These are phyloP conservation scores for Tubosaeta sp. DNA, from an alignment of 768 basidiomycete genomes.

Conservation along the genomic window DNA sequence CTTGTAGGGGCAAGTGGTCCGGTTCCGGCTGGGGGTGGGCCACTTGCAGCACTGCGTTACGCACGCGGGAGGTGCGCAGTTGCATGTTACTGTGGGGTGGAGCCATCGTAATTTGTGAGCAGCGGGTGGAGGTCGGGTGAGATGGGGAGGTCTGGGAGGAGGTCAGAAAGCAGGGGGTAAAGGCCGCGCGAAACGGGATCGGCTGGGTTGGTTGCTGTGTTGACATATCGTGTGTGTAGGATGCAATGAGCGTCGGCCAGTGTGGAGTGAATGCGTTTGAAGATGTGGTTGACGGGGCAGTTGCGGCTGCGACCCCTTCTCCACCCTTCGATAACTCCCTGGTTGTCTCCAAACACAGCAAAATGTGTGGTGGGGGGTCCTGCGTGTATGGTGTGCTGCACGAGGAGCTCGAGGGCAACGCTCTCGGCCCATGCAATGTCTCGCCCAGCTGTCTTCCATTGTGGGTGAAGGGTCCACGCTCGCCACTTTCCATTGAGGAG, in stretches of 20 bases:
- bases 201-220: background rate
- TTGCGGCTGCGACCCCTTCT: background rate
- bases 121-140: background rate
- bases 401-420: background rate
- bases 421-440: background rate
- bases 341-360: too few relatives aligned
- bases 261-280: background rate
- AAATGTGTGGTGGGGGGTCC: too few relatives aligned
- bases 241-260: background rate
- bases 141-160: background rate
- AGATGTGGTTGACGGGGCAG: background rate
- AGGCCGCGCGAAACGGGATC: background rate
- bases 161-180: background rate
- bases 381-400: too few relatives aligned
- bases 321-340: background rate
- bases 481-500: background rate
- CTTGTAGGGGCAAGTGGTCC: too few relatives aligned
- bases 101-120: too few relatives aligned
- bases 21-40: too few relatives aligned
- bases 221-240: background rate
- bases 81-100: too few relatives aligned
- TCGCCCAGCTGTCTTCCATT: background rate
- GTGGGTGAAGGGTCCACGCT: background rate
- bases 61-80: too few relatives aligned
- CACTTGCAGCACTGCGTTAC: too few relatives aligned